Conservation (phyloP, 2,329 filamentous ascomycete genomes). For the Talaromyces sp. region DNA sequence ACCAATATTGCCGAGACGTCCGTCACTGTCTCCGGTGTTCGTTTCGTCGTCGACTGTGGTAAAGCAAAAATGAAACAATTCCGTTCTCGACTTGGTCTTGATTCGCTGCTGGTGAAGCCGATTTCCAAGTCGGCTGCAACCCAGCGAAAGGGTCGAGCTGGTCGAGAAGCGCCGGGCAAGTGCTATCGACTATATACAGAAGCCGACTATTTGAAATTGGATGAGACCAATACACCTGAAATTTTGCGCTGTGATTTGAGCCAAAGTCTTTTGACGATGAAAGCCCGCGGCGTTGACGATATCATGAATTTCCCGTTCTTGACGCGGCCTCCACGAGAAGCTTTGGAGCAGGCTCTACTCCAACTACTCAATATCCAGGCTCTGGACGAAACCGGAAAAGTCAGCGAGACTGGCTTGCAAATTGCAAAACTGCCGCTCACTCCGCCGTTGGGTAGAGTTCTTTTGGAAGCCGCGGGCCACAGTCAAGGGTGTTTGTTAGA, state of each 20-base stretch:
- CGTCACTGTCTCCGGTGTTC: constrained; percentile 87
- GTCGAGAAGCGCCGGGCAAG: constrained; percentile 84
- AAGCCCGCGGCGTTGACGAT: constrained; percentile 79
- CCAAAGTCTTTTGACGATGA: constrained; percentile 85
- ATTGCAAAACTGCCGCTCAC: constrained; percentile 82
- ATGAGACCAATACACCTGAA: constrained; percentile 75
- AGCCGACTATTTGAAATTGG: constrained; percentile 62
- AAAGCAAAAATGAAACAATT: constrained; percentile 95
- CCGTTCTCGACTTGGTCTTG: constrained; percentile 74
- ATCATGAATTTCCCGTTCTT: constrained; percentile 79
- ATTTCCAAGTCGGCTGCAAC: constrained; percentile 92
- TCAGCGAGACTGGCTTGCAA: constrained; percentile 67
- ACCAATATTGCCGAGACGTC: constrained; percentile 99
- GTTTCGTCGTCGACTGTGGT: constrained; percentile 85
- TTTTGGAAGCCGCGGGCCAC: constrained; percentile 70
- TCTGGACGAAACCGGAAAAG: constrained; percentile 63
- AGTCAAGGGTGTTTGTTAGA: constrained; percentile 71
- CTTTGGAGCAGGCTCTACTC: constrained; percentile 74
- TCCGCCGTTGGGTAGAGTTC: constrained; percentile 71
- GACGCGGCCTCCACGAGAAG: constrained; percentile 70
- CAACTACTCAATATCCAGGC: constrained; percentile 76
- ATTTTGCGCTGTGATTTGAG: constrained; percentile 86
- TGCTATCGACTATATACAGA: constrained; percentile 89
- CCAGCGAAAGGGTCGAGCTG: constrained; percentile 85
- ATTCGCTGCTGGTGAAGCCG: constrained; percentile 82